phyloP scores from a whole-genome alignment of 257 asterid species.

The Plectranthus barbatus region DNA sequence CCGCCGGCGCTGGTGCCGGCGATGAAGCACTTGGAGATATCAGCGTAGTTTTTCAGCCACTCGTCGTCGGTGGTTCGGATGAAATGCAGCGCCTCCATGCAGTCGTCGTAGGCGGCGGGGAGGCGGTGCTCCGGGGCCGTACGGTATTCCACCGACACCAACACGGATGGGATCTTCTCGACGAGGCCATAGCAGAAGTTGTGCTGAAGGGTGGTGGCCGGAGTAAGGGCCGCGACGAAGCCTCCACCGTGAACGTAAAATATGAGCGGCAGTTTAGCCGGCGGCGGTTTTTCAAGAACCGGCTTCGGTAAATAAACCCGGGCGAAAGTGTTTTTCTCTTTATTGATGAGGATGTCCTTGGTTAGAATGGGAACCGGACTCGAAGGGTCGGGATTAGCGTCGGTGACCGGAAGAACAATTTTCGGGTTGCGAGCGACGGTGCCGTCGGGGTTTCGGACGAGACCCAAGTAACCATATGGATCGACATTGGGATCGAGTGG shows the following conservation, averaged over 20 bases:
- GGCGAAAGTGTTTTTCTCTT: too few species aligned
- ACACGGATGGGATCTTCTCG: constrained; percentile 10
- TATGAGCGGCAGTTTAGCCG: constrained; percentile 31
- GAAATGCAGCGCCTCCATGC: constrained; percentile 21
- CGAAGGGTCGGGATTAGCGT: neutral
- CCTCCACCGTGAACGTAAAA: constrained; percentile 52
- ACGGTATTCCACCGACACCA: constrained; percentile 42
- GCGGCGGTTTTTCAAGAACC: neutral
- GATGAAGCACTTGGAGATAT: constrained; percentile 11
- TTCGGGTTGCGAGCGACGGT: too few species aligned
- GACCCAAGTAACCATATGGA: too few species aligned
- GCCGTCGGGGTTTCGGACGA: too few species aligned
- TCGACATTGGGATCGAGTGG: too few species aligned
- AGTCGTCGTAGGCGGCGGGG: constrained; percentile 35
- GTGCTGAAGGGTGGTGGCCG: neutral
- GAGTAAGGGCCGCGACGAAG: constrained; percentile 27
- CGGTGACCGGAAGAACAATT: too few species aligned
- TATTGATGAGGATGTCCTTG: too few species aligned
- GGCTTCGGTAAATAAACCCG: too few species aligned
- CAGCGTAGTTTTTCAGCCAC: constrained; percentile 19
- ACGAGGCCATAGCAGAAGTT: neutral
- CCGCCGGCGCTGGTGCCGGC: constrained; percentile 31
- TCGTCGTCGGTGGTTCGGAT: constrained; percentile 15
- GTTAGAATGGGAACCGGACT: too few species aligned
- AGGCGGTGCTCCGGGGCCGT: constrained; percentile 42